phyloP scores from a whole-genome alignment of 78 protist genomes.

The Dictyostelium citrinum region DNA sequence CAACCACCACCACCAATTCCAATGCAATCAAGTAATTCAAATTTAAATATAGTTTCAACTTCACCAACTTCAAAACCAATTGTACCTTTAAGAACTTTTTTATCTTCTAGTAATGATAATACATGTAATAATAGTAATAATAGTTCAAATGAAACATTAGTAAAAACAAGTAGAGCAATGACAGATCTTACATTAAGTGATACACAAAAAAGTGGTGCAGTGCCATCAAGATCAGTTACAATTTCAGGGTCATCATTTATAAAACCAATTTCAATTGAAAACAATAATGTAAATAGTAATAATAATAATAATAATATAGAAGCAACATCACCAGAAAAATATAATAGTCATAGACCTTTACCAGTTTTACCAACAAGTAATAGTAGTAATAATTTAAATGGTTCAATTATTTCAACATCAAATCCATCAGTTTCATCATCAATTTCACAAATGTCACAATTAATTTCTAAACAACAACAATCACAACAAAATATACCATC shows the following conservation, averaged over 20 bases:
- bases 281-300: background rate
- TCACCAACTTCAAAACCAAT: background rate
- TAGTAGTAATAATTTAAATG: background rate
- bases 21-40: background rate
- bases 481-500: background rate
- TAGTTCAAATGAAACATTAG: background rate
- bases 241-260: conserved; percentile 26
- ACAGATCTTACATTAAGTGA: conserved; percentile 28
- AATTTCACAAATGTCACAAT: background rate
- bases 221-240: conserved; percentile 37
- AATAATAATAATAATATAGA: conserved; percentile 3
- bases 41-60: background rate
- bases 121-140: background rate
- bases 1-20: conserved; percentile 3
- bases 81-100: conserved; percentile 1
- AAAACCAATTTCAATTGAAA: background rate
- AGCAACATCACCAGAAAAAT: background rate
- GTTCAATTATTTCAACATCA: background rate
- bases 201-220: conserved; percentile 4
- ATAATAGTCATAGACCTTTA: conserved; percentile 20
- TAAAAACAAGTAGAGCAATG: conserved; percentile 39
- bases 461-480: background rate
- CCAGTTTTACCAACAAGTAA: background rate
- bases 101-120: background rate
- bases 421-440: background rate